Evolutionary conservation across 768 basidiomycete genomes (phyloP).

Genomic region (Lentinula sp.): DNA sequence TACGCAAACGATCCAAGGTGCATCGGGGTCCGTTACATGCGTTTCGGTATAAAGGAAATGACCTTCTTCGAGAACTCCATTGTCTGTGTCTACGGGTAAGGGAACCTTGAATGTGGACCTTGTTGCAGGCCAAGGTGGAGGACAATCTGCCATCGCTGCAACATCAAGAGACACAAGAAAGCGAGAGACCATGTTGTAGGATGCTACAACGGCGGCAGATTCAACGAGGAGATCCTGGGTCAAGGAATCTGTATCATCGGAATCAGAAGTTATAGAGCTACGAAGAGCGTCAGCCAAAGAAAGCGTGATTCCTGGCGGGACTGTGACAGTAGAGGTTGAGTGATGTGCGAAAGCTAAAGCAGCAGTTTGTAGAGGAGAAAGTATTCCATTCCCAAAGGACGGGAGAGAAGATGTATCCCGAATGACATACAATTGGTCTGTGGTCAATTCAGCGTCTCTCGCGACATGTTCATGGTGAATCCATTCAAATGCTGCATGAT

Average conservation of each 20-base stretch:
- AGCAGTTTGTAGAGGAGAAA: slow-evolving; percentile 35
- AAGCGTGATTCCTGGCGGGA: slow-evolving; percentile 34
- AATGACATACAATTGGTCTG: slow-evolving; percentile 47
- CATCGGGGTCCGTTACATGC: slow-evolving; percentile 27
- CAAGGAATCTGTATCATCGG: slow-evolving; percentile 15
- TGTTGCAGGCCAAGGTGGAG: slow-evolving; percentile 42
- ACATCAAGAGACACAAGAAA: slow-evolving; percentile 58
- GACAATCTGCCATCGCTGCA: slow-evolving; percentile 39
- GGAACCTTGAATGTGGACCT: slow-evolving; percentile 27
- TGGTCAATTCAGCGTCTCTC: slow-evolving; percentile 41
- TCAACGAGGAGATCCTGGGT: slow-evolving; percentile 48
- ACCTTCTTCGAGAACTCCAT: slow-evolving; percentile 11
- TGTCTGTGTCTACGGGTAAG: slow-evolving; percentile 18
- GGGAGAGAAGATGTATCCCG: slow-evolving; percentile 39
- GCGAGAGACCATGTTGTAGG: slow-evolving; percentile 69
- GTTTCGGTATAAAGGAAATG: slow-evolving; percentile 38
- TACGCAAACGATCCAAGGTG: slow-evolving; percentile 45
- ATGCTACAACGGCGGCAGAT: slow-evolving; percentile 42
- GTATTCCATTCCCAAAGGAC: slow-evolving; percentile 13
- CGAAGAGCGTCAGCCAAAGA: slow-evolving; percentile 33
- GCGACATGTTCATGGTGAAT: slow-evolving; percentile 50
- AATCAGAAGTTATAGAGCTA: slow-evolving; percentile 10
- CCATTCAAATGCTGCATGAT: slow-evolving; percentile 49
- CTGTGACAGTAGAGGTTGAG: slow-evolving; percentile 43
- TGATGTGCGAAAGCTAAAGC: slow-evolving; percentile 54